A percentile compares a stretch with the other conserved stretches of the same genome.
Evolutionary conservation across 164 flowering plant genomes (phyloP).

Genomic region (Brasenia schreberi): DNA sequence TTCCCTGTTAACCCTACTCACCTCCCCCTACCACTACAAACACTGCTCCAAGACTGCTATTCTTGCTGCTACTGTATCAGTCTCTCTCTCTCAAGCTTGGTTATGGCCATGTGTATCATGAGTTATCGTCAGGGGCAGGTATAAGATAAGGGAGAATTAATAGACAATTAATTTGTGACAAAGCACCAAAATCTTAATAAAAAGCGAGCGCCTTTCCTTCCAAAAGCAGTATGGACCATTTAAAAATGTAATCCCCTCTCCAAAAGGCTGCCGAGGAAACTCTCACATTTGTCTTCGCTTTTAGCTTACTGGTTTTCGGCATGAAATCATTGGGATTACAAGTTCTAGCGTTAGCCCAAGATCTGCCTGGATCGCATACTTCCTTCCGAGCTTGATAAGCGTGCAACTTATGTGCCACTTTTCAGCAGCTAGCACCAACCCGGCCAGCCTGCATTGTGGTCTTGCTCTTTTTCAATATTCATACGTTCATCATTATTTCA

Average conservation of each 20-base stretch:
- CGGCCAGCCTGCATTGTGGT: too few relatives aligned
- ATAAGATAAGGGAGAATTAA: background rate
- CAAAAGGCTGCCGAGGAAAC: background rate
- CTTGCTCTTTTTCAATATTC: too few relatives aligned
- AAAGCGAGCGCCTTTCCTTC: background rate
- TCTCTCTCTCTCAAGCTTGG: background rate
- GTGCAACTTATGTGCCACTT: too few relatives aligned
- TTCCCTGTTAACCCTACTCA: background rate
- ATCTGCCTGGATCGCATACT: too few relatives aligned
- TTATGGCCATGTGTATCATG: background rate
- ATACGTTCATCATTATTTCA: too few relatives aligned
- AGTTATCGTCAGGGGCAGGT: background rate
- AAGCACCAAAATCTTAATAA: background rate
- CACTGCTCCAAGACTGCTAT: background rate
- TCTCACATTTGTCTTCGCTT: background rate
- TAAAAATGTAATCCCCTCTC: background rate
- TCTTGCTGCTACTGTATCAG: background rate
- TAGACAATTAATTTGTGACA: background rate
- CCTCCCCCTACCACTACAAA: background rate
- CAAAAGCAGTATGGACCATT: background rate
- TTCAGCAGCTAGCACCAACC: too few relatives aligned
- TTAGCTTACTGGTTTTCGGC: background rate
- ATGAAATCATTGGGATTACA: background rate
- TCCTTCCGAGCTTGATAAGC: too few relatives aligned
- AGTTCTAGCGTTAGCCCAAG: background rate